A percentile compares a stretch with the other conserved stretches of the same genome.
Evolutionary conservation across 148 eudicot genomes (phyloP).

Genomic region (Euryodendron excelsum): DNA sequence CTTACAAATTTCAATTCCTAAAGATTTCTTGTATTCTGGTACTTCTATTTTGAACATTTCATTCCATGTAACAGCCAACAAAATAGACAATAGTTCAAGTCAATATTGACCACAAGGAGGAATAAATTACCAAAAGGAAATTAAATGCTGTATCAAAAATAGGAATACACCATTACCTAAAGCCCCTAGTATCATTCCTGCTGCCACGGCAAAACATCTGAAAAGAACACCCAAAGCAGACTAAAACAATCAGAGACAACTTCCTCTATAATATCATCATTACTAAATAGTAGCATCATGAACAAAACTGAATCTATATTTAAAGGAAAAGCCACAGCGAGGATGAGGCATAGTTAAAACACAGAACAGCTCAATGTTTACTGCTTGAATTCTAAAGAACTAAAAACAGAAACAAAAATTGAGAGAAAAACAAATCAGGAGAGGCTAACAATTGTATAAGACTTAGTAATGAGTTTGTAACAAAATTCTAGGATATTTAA

Average conservation of each 20-base stretch:
- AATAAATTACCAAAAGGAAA: neutral
- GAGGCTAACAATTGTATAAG: neutral
- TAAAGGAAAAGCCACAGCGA: too few relatives aligned
- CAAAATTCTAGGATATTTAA: too few relatives aligned
- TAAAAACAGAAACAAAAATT: neutral
- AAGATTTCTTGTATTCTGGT: neutral
- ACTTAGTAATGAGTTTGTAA: neutral
- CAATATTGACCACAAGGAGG: neutral
- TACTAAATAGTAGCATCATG: neutral
- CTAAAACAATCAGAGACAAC: constrained; percentile 3
- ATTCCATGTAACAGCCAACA: neutral
- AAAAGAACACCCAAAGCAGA: constrained; percentile 22
- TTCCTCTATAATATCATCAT: neutral
- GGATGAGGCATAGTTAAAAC: neutral
- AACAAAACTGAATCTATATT: neutral
- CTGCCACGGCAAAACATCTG: constrained; percentile 99
- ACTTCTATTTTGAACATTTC: neutral
- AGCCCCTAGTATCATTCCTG: constrained; percentile 88
- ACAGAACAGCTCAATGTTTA: neutral
- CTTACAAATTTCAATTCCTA: neutral
- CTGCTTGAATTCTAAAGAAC: neutral
- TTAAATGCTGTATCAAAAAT: constrained; percentile 5
- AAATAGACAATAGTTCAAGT: neutral
- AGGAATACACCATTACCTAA: constrained; percentile 53
- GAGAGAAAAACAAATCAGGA: neutral